These are phyloP conservation scores for Aristolochia fimbriata DNA, from an alignment of 164 flowering plant genomes.

Conservation along the genomic window DNA sequence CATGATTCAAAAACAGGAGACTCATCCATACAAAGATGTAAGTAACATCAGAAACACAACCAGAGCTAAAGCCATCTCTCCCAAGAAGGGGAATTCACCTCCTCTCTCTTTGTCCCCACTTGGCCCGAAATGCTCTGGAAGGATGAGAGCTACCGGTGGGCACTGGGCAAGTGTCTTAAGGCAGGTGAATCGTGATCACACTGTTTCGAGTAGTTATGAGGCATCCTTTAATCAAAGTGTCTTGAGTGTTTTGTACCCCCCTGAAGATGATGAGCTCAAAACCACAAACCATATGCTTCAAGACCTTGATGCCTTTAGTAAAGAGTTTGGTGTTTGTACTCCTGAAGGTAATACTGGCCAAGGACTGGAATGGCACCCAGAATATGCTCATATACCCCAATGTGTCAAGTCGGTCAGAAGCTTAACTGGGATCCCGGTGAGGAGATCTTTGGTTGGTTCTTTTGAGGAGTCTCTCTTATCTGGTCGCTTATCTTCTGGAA, in stretches of 20 bases:
- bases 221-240: slow-evolving; percentile 25
- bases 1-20: slow-evolving; percentile 19
- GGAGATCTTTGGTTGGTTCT: slow-evolving; percentile 93
- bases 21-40: slow-evolving; percentile 13
- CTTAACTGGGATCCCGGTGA: slow-evolving; percentile 43
- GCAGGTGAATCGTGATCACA: slow-evolving; percentile 19
- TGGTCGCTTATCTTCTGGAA: slow-evolving; percentile 62
- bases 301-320: slow-evolving; percentile 25
- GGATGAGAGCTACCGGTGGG: slow-evolving; percentile 26
- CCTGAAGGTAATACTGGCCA: slow-evolving; percentile 21
- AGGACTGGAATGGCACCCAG: slow-evolving; percentile 10
- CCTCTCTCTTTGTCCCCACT: slow-evolving; percentile 74
- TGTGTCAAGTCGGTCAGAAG: slow-evolving; percentile 31
- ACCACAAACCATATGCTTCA: slow-evolving; percentile 29
- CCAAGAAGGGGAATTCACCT: slow-evolving; percentile 25
- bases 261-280: slow-evolving; percentile 30
- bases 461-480: slow-evolving; percentile 93
- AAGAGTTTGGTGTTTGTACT: slow-evolving; percentile 26
- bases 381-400: slow-evolving; percentile 18
- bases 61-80: slow-evolving; percentile 21
- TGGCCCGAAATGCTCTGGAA: slow-evolving; percentile 53
- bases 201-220: slow-evolving; percentile 17
- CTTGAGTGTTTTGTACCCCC: slow-evolving; percentile 14
- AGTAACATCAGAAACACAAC: slow-evolving; percentile 15
- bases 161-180: slow-evolving; percentile 13